Base-by-base conservation (phyloP, 192 early-diverging fungal genomes). In the Geosiphon pyriformis region DNA sequence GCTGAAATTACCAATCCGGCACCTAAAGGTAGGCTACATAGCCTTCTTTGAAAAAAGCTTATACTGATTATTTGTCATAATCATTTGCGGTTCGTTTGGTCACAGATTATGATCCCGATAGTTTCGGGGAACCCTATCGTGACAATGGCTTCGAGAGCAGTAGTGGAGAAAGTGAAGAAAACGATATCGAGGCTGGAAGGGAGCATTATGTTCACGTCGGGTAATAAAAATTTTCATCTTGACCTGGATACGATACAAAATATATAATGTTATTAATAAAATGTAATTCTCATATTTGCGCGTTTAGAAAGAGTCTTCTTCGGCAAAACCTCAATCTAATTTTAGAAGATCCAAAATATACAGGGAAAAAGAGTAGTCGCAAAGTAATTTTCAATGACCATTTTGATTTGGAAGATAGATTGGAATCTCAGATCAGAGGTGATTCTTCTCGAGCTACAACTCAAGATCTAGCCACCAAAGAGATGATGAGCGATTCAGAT, bases 261-360 rank as follows among this genome's bases (percentile, higher is more conserved):
- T 61, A n/a, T 61, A 17, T 29, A 12, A 15, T 29, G 7, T 48
- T 26, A 34, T 2, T n/a, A 48, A 25, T 10, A 32, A 12, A 30
- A 48, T 53, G 18, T 18, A 33, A 48, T 32, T 20, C 33, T n/a
- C 50, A 33, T 11, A 26, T 0, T 59, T 46, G 1, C 8, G 27
- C 33, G 12, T 23, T 31, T 64, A 80, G 78, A 12, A 91, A 88
- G 74, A 88, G 88, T 74, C 60, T 76, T 15, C 62, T 91, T 48
- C 80, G 87, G 48, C 74, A 73, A 34, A 77, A 79, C 37, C 78
- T 85, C 51, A 80, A 82, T 4, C 77, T 85, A 25, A 72, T 84
- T 4, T 76, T 88, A 62, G 83, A 88, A 20, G 90, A 88, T 34
- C 88, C 90, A 2, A 87, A 88, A 58, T 91, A 91, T 70, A 68